Percentiles rank a stretch among this genome's conserved stretches.
These are phyloP conservation scores for Epichloe baconii DNA, from an alignment of 2,329 filamentous ascomycete genomes.

Conservation along the genomic window DNA sequence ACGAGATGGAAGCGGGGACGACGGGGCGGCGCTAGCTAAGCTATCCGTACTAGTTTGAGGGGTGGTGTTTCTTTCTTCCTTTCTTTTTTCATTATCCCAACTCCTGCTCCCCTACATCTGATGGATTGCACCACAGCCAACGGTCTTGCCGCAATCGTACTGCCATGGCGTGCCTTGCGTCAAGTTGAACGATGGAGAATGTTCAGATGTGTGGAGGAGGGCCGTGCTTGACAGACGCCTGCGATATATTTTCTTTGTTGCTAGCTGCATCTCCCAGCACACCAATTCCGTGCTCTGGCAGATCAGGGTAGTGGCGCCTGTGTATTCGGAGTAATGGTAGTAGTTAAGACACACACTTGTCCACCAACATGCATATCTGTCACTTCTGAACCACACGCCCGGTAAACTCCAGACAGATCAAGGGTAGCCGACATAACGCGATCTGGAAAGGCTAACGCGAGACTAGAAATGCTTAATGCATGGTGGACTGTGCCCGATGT, in stretches of 20 bases:
- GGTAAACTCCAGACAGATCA: not conserved
- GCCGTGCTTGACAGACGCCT: not conserved
- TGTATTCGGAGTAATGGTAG: too few species aligned
- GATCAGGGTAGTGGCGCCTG: not conserved
- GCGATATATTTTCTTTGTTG: not conserved
- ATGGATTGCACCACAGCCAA: not conserved
- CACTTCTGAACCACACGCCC: not conserved
- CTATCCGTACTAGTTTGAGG: not conserved
- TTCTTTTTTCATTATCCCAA: not conserved
- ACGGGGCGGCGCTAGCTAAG: not conserved
- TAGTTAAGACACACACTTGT: too few species aligned
- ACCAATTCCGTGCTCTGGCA: not conserved
- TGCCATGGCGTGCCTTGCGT: slow-evolving; percentile 1
- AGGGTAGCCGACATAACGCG: not conserved
- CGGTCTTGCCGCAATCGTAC: not conserved
- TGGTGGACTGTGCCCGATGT: not conserved
- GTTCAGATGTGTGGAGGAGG: not conserved
- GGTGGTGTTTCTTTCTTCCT: not conserved
- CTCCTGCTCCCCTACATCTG: not conserved
- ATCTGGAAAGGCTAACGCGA: not conserved
- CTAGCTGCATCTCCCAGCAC: not conserved
- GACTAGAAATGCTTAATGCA: not conserved
- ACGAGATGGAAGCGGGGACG: not conserved
- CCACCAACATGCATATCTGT: not conserved
- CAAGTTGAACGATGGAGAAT: not conserved